These are phyloP conservation scores for Salix arbutifolia DNA, from an alignment of 345 rosid species.

Conservation along the genomic window DNA sequence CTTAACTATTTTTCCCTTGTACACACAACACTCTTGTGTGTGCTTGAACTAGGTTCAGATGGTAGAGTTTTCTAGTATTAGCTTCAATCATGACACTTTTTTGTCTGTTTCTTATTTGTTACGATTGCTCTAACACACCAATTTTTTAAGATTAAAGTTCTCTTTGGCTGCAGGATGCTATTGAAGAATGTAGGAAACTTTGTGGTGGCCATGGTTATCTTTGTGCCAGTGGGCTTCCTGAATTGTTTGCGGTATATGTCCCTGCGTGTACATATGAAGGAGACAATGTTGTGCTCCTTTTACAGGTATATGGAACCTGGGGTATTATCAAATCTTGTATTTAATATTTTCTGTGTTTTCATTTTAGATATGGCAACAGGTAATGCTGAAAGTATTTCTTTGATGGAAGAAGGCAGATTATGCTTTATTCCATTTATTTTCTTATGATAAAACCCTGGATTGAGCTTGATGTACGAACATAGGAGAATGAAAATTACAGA, in stretches of 20 bases:
- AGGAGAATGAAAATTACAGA: background rate
- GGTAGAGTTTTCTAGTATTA: background rate
- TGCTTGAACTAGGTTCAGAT: background rate
- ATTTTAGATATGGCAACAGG: background rate
- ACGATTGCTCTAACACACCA: background rate
- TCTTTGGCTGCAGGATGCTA: conserved; percentile 62
- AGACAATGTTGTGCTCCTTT: conserved; percentile 83
- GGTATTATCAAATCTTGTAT: background rate
- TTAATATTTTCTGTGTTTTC: background rate
- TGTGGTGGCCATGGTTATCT: conserved; percentile 99
- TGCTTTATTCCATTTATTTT: background rate
- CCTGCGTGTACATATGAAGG: conserved; percentile 99
- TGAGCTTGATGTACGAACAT: background rate
- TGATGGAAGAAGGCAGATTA: background rate
- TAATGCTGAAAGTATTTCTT: background rate
- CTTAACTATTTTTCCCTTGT: background rate
- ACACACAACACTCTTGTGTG: background rate
- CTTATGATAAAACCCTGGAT: background rate
- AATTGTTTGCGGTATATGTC: conserved; percentile 89
- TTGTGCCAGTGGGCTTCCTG: conserved; percentile 91
- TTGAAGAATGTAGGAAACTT: conserved; percentile 96
- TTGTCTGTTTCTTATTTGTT: background rate
- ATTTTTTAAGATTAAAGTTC: background rate
- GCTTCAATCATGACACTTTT: background rate
- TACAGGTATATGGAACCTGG: conserved; percentile 53